Base-by-base conservation (phyloP, 306 rosid species). In the Mucuna pruriens region DNA sequence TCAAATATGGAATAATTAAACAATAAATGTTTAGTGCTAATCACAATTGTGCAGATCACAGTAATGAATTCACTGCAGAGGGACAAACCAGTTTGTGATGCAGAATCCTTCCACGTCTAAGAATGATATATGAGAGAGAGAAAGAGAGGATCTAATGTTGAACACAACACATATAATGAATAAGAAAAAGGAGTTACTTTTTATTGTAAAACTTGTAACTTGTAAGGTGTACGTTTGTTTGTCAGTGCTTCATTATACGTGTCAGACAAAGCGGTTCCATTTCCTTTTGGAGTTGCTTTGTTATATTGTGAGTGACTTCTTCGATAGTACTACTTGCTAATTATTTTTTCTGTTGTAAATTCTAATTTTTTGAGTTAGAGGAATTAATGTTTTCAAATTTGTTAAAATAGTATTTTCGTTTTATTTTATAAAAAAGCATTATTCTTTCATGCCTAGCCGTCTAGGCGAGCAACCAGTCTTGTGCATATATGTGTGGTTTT, bases 61-160 rank as follows among this genome's bases (percentile, higher is more conserved):
- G 23, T 58, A 42, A 44, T 78, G 69, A 79, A 51, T 26, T 4
- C 7, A 58, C 22, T 66, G 55, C 22, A 63, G 22, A 57, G 74
- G 26, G 33, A 38, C 23, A 29, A 74, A 90, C 90, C 97, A 68
- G 71, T 26, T 74, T 83, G 71, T 64, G 94, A 71, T 34, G 77
- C 17, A 65, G 48, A 61, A 65, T 9, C 9, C 36, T 78, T 74
- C 68, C 84, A 70, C 65, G 82, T 78, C 25, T 60, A 79, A 26
- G 86, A 82, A 72, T 23, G 33, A 78, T 19, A 58, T 2, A 48
- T 25, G n/a, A 69, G 25, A 76, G 74, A 52, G 11, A 75, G 60
- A 86, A 86, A 86, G 36, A 45, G 5, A 49, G 74, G 25, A 29
- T 40, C 26, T 15, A 36, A 67, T 9, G 42, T 3, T 15, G 55